Evolutionary conservation across 2,329 filamentous ascomycete species (phyloP), one percentile per base, ranked within the genome.

Genomic region (Trichoderma cornu-damae): DNA sequence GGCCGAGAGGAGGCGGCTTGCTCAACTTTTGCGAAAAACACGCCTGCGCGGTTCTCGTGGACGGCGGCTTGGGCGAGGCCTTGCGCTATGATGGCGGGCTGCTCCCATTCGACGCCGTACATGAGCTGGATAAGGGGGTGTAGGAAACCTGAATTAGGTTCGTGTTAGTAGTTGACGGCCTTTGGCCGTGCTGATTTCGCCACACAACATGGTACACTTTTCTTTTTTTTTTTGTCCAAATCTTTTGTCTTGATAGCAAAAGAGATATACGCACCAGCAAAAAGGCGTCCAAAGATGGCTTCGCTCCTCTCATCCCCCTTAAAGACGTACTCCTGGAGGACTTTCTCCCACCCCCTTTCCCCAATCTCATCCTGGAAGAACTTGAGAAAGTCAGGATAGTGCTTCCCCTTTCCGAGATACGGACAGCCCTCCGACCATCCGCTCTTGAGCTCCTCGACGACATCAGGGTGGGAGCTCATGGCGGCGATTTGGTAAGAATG

Each of bases 111-210:
- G 34, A 96, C 68, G 4, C 88, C 91, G 67, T 90, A 96, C 48
- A 90, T 88, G 18, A 96, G 79, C 68, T 96, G 90, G 61, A 96
- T 92, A 14, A 94, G 73, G 2, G 90, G 90, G 66, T 96, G 90
- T 2, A 91, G 64, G 61, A 93, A 80, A 0, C 88, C 85, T 80
- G 26, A 1, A 14, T 7, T 0, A 7, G 4, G 16, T n/a, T 43
- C 12, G 14, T 32, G 16, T 47, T 3, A 47, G 26, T 26, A 34
- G 14, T 8, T 6, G 1, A n/a, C 30, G 30, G 28, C 7, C 6
- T 32, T 30, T 2, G n/a, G 6, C 4, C 28, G 14, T 20, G 3
- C 1, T n/a, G n/a, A n/a, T n/a, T n/a, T n/a, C n/a, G n/a, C n/a
- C n/a, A n/a, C n/a, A n/a, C n/a, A n/a, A n/a, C n/a, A n/a, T n/a